These are phyloP conservation scores for Daldinia sp. DNA, from an alignment of 2,329 filamentous ascomycete genomes.

Conservation along the genomic window DNA sequence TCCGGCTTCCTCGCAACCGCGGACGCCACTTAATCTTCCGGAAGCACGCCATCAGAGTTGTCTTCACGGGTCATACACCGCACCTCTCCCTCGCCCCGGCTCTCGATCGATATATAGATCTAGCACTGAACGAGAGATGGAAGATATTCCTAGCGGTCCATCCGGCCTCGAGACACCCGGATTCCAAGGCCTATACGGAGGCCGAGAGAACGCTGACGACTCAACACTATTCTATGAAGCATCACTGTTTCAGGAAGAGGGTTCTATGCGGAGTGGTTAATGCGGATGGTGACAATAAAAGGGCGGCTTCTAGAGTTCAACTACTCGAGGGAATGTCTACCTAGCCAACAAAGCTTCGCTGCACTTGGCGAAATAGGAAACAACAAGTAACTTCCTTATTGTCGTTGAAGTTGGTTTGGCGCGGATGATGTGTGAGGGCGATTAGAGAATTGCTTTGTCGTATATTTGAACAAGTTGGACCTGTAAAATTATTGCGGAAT, in stretches of 20 bases:
- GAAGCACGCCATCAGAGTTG: conserved; percentile 58
- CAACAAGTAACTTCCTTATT: conserved; percentile 1
- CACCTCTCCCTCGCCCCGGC: conserved; percentile 44
- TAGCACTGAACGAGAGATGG: conserved; percentile 6
- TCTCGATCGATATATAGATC: conserved; percentile 26
- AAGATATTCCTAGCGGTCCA: conserved; percentile 48
- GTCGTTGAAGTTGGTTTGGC: conserved; percentile 5
- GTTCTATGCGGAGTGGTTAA: conserved; percentile 1
- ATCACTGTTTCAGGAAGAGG: conserved; percentile 21
- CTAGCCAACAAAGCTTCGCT: conserved; percentile 1
- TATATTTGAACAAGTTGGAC: conserved; percentile 2
- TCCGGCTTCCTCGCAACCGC: conserved; percentile 56
- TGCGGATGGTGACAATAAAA: background rate
- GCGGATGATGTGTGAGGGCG: background rate
- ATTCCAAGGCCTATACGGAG: conserved; percentile 57
- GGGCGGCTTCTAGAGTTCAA: background rate
- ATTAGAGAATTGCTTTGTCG: conserved; percentile 4
- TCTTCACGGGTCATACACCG: conserved; percentile 54
- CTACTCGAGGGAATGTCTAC: background rate
- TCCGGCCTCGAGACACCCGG: conserved; percentile 53
- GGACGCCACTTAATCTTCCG: conserved; percentile 59
- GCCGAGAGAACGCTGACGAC: conserved; percentile 58
- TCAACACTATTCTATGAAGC: conserved; percentile 47
- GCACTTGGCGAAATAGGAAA: background rate
- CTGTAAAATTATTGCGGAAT: conserved; percentile 8